Evolutionary conservation across 2,329 filamentous ascomycete species (phyloP), one percentile per base, ranked within the genome.

Genomic region (Incumbomyces delicatus): DNA sequence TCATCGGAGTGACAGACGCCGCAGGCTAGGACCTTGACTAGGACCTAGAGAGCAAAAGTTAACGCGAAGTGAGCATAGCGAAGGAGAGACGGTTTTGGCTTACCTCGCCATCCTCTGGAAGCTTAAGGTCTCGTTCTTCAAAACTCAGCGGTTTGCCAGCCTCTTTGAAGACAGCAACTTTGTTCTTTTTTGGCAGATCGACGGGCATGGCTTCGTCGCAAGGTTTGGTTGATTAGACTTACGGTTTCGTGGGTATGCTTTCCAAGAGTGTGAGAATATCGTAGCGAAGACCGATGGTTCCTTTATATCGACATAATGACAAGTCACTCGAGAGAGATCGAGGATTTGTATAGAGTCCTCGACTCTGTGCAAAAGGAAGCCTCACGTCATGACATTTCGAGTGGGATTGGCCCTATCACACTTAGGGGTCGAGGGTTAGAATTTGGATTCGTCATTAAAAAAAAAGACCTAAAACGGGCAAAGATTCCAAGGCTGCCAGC

Each of bases 1-100:
- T 65, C 50, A 56, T 87, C 84, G 1, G 74, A 76, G 61, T 80
- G 80, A 63, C 84, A 88, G 41, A 89, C 75, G 36, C 84, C 84
- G 55, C 80, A 85, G 5, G 83, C 83, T 7, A 80, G 67, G 2
- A 86, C 75, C 61, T 87, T 87, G 62, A 86, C 72, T 20, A 88
- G 73, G 29, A 56, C 47, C 51, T 55, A 31, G 29, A 18, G 20
- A 27, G 10, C 7, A 32, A 10, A 20, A 13, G 12, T 50, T 17
- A 38, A 17, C 22, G 17, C 7, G n/a, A 27, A 4, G 5, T 5
- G 8, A 27, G 5, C 5, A 27, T 27, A 8, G 5, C 5, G 22
- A 8, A 27, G 8, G 8, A 27, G 4, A 27, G 22, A 5, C 5
- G 22, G 5, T 8, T 14, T 16, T 31, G n/a, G 33, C 53, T n/a